Base-by-base conservation (phyloP, 805 yeast genomes). In the Lipomyces anomalus region DNA sequence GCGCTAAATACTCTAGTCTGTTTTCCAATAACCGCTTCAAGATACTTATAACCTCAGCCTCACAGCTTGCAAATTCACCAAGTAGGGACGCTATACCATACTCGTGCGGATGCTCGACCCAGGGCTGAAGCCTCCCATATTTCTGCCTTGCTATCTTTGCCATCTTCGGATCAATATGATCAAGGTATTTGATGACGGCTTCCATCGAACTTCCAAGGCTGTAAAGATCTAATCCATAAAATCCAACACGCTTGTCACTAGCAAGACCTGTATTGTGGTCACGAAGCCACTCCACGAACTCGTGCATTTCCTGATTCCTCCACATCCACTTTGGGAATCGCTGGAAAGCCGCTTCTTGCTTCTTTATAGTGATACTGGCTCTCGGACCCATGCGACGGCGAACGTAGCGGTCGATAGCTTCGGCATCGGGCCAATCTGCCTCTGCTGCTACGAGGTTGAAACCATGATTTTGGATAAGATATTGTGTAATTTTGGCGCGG, bases 401-500 rank as follows among this genome's bases (percentile, higher is more conserved):
- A 20, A 13, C 39, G 24, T 36, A 36, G 17, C 32, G 9, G 16
- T 36, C 39, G 32, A 36, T 29, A 22, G 32, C n/a, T 29, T 29
- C 5, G 16, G 39, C 39, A 20, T 36, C 39, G 16, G 39, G 39
- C 39, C 39, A 36, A 29, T 36, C 39, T 20, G 39, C 39, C 39
- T 36, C 39, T 18, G 24, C 39, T 36, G 39, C 39, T 18, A 36
- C 17, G 13, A 36, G 22, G 30, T 17, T 36, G 16, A 36, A 22
- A 20, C 39, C 22, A 4, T 36, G n/a, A 18, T 36, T 21, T 18
- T 36, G 29, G 16, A 36, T 36, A 26, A 36, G 16, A 22, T 29
- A 29, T 29, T 36, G 22, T 6, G 39, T 36, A 13, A 36, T 36
- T 17, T 26, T 29, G 22, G 39, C 39, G 5, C 39, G 39, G 11